phyloP scores from a whole-genome alignment of 345 rosid genomes.

The Boechera divaricarpa region DNA sequence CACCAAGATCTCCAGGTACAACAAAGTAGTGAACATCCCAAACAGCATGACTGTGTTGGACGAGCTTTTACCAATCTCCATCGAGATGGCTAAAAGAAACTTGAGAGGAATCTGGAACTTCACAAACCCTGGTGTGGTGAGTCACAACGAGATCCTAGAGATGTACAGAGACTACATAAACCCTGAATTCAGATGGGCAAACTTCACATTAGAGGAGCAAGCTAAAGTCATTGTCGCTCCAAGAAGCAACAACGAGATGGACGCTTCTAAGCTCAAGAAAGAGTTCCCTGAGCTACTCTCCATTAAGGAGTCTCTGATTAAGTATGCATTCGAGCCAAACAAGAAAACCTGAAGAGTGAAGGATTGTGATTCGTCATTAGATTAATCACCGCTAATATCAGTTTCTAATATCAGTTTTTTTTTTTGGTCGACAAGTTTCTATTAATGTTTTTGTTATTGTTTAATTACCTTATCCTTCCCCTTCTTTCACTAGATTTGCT shows the following conservation, averaged over 20 bases:
- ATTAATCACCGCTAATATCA: constrained; percentile 23
- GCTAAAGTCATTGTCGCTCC: constrained; percentile 78
- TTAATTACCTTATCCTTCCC: constrained; percentile 7
- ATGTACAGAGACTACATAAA: constrained; percentile 75
- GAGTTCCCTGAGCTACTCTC: constrained; percentile 74
- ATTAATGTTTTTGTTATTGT: neutral
- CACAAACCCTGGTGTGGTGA: constrained; percentile 81
- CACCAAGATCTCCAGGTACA: constrained; percentile 69
- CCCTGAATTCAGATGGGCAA: constrained; percentile 63
- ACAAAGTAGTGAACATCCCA: constrained; percentile 81
- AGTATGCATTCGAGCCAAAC: constrained; percentile 64
- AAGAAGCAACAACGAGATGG: constrained; percentile 81
- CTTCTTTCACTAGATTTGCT: constrained; percentile 22
- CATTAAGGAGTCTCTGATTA: constrained; percentile 71
- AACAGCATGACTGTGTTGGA: constrained; percentile 82
- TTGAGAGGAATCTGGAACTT: constrained; percentile 78
- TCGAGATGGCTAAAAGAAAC: constrained; percentile 83
- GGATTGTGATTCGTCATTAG: constrained; percentile 34
- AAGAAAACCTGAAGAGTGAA: constrained; percentile 47
- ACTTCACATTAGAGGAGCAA: constrained; percentile 73
- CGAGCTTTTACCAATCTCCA: constrained; percentile 73
- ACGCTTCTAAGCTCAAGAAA: constrained; percentile 67
- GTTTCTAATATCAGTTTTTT: neutral
- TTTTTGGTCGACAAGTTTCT: neutral
- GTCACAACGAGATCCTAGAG: constrained; percentile 78